Conservation (phyloP, 2,329 filamentous ascomycete genomes). For the Teratosphaeria destructans region DNA sequence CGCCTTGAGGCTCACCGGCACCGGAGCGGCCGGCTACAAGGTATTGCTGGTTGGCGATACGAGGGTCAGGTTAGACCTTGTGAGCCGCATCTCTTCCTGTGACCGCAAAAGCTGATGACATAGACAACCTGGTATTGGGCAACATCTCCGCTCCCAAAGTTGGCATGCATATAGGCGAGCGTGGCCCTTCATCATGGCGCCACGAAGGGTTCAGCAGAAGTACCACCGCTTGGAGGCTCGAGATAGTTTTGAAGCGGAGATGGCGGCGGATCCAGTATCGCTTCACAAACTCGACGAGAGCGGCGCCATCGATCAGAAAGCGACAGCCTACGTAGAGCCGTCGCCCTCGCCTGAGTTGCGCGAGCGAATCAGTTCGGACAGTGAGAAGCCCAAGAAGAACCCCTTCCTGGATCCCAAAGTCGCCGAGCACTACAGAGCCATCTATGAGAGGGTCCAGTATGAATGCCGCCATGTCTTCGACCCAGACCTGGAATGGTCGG, state of each 20-base stretch:
- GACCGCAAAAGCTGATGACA: too few relatives aligned
- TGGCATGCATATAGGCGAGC: background rate
- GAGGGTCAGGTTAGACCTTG: too few relatives aligned
- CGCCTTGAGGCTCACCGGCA: too few relatives aligned
- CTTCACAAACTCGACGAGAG: background rate
- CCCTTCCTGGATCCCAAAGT: constrained; percentile 41
- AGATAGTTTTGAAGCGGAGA: background rate
- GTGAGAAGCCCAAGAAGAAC: constrained; percentile 5
- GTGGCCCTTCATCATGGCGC: background rate
- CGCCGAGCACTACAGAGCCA: constrained; percentile 42
- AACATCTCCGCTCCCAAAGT: background rate
- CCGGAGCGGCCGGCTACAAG: too few relatives aligned
- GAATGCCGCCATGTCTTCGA: constrained; percentile 52
- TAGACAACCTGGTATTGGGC: background rate
- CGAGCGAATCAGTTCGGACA: background rate
- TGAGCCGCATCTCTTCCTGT: too few relatives aligned
- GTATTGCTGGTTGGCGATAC: too few relatives aligned
- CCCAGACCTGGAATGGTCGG: constrained; percentile 46
- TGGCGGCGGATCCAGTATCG: background rate
- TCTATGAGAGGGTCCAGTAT: constrained; percentile 40
- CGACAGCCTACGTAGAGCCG: background rate
- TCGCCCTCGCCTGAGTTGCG: background rate
- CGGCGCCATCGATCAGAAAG: background rate
- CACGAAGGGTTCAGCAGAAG: background rate
- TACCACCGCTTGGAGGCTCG: background rate